A percentile compares a stretch with the other conserved stretches of the same genome.
These are phyloP conservation scores for Scolecobasidium constrictum DNA, from an alignment of 2,329 filamentous ascomycete genomes.

Conservation along the genomic window DNA sequence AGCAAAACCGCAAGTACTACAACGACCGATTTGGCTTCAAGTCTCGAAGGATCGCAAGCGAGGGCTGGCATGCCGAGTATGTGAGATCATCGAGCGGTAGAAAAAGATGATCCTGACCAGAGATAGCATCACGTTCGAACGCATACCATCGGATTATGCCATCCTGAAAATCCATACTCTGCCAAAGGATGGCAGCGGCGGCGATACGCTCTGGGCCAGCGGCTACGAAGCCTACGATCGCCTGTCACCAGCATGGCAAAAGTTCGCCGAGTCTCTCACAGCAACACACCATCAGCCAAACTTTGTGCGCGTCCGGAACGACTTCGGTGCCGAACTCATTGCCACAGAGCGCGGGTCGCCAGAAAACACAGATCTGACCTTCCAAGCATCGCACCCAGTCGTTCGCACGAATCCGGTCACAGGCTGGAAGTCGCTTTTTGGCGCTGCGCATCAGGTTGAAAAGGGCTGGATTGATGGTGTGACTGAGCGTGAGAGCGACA, in stretches of 20 bases:
- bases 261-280: conserved; percentile 45
- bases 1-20: background rate
- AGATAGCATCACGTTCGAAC: conserved; percentile 33
- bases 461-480: conserved; percentile 40
- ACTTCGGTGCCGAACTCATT: conserved; percentile 32
- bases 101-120: background rate
- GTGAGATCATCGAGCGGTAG: conserved; percentile 9
- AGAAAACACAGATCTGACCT: conserved; percentile 36
- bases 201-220: conserved; percentile 45
- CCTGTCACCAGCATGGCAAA: conserved; percentile 45
- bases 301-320: conserved; percentile 20
- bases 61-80: conserved; percentile 37
- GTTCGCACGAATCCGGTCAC: conserved; percentile 51
- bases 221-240: conserved; percentile 49
- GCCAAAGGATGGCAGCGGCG: conserved; percentile 27
- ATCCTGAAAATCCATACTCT: conserved; percentile 33
- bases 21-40: background rate
- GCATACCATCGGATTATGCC: conserved; percentile 36
- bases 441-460: conserved; percentile 32
- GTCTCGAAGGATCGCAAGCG: conserved; percentile 19
- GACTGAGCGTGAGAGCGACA: conserved; percentile 43
- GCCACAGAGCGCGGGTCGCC: conserved; percentile 33
- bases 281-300: conserved; percentile 41
- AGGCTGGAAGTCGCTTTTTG: conserved; percentile 50
- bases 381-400: conserved; percentile 45